Evolutionary conservation across 1,284 basidiomycete genomes (phyloP).

Genomic region (Irpex rosettiformis): DNA sequence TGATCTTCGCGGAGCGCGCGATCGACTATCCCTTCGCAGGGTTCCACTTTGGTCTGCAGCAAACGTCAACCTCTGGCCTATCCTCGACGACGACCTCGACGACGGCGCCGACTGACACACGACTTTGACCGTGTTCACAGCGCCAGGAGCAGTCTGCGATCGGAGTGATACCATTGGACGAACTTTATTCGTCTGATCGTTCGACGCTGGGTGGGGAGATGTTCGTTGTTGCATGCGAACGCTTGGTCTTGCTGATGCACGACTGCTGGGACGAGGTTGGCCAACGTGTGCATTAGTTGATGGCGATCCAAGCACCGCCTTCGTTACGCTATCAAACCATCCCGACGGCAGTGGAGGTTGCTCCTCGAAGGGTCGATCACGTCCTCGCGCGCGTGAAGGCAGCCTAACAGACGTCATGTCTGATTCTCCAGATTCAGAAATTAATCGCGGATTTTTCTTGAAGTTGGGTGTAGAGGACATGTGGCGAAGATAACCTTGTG

Average conservation of each 20-base stretch:
- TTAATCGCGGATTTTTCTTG: conserved; percentile 18
- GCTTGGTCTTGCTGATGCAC: conserved; percentile 15
- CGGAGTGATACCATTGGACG: conserved; percentile 23
- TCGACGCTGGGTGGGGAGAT: conserved; percentile 9
- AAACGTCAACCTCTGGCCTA: conserved; percentile 20
- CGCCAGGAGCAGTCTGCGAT: conserved; percentile 30
- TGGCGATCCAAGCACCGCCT: conserved; percentile 46
- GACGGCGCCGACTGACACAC: conserved; percentile 62
- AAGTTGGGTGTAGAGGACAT: conserved; percentile 64
- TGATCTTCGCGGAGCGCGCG: background rate
- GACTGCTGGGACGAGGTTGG: conserved; percentile 30
- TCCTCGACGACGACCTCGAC: conserved; percentile 35
- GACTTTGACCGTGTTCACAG: conserved; percentile 51
- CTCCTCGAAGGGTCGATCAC: conserved; percentile 15
- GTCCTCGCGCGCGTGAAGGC: background rate
- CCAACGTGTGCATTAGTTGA: conserved; percentile 42
- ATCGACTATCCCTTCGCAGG: background rate
- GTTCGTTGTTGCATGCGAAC: conserved; percentile 18
- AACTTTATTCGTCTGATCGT: conserved; percentile 18
- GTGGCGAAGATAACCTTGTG: conserved; percentile 62
- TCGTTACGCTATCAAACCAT: conserved; percentile 63
- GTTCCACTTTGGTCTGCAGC: conserved; percentile 13
- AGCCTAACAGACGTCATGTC: conserved; percentile 28
- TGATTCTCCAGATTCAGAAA: conserved; percentile 26
- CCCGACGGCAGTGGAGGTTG: conserved; percentile 48